Percentiles rank a stretch among this genome's conserved stretches.
Conservation (phyloP, 1,284 basidiomycete genomes). For the Apiotrichum sp. region DNA sequence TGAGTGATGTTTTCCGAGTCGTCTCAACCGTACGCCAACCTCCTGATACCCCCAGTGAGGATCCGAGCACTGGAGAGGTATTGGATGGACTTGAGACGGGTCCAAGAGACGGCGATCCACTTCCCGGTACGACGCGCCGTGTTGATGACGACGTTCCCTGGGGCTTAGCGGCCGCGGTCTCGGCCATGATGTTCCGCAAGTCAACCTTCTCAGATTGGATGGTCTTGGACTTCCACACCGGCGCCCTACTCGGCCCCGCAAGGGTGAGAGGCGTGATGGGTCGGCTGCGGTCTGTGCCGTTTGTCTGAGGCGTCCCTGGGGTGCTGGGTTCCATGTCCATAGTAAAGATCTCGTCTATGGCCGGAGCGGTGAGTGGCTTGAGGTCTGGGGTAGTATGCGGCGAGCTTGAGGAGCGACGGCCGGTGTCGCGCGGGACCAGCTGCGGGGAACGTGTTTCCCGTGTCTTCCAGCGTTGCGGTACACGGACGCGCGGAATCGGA, state of each 20-base stretch:
- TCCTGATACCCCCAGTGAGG: background rate
- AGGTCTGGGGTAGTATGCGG: conserved; percentile 15
- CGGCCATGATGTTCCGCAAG: conserved; percentile 79
- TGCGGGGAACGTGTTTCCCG: conserved; percentile 45
- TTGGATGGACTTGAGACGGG: background rate
- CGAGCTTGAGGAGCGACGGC: conserved; percentile 19
- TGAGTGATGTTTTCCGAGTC: conserved; percentile 23
- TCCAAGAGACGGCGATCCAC: background rate
- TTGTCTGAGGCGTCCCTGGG: conserved; percentile 13
- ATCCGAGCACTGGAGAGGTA: background rate
- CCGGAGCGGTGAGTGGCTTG: conserved; percentile 27
- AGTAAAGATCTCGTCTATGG: conserved; percentile 44
- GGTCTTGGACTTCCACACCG: conserved; percentile 51
- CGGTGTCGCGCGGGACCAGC: conserved; percentile 50
- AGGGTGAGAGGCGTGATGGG: conserved; percentile 52
- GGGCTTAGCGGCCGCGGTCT: conserved; percentile 47
- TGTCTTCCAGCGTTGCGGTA: conserved; percentile 43
- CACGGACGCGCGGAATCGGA: conserved; percentile 59
- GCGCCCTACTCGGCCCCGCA: conserved; percentile 8
- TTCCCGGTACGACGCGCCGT: conserved; percentile 9
- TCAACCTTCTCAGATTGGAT: conserved; percentile 56
- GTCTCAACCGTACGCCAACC: conserved; percentile 29
- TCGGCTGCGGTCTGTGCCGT: conserved; percentile 23
- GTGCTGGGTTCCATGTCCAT: conserved; percentile 44
- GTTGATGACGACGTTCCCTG: conserved; percentile 21